Percentiles rank a stretch among this genome's conserved stretches.
These are phyloP conservation scores for Epicoccum sorghinum DNA, from an alignment of 2,329 filamentous ascomycete species.

Conservation along the genomic window DNA sequence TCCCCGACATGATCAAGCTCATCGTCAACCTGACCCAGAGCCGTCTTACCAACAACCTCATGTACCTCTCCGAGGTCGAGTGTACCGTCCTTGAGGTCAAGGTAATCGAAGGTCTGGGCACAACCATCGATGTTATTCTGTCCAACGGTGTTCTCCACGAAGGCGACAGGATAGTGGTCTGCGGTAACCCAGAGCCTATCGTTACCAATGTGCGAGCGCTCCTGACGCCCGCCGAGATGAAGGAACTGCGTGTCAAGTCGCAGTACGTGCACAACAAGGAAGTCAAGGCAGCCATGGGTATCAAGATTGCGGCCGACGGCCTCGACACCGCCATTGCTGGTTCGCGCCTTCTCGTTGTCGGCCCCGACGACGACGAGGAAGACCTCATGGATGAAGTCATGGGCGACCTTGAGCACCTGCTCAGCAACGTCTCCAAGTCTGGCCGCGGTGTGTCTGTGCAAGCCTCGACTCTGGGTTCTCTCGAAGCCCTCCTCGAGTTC, in stretches of 20 bases:
- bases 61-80: conserved; percentile 98
- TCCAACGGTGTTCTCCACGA: conserved; percentile 95
- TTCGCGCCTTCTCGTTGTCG: conserved; percentile 91
- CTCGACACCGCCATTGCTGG: conserved; percentile 96
- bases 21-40: conserved; percentile 92
- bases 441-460: conserved; percentile 96
- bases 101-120: conserved; percentile 97
- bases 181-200: conserved; percentile 95
- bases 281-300: conserved; percentile 96
- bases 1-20: conserved; percentile 97
- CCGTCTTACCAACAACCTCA: conserved; percentile 94
- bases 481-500: conserved; percentile 96
- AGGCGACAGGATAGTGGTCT: conserved; percentile 92
- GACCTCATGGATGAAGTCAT: conserved; percentile 97
- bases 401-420: conserved; percentile 87
- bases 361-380: conserved; percentile 93
- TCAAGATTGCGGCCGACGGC: conserved; percentile 97
- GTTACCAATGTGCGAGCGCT: conserved; percentile 93
- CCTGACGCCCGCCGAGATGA: conserved; percentile 89
- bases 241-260: conserved; percentile 93
- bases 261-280: conserved; percentile 99
- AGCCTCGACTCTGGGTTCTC: conserved; percentile 93
- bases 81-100: conserved; percentile 98
- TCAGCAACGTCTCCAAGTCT: conserved; percentile 88
- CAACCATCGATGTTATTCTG: conserved; percentile 96